Base-by-base conservation (phyloP, 176 grass and related monocot species). In the Oryza meyeriana region DNA sequence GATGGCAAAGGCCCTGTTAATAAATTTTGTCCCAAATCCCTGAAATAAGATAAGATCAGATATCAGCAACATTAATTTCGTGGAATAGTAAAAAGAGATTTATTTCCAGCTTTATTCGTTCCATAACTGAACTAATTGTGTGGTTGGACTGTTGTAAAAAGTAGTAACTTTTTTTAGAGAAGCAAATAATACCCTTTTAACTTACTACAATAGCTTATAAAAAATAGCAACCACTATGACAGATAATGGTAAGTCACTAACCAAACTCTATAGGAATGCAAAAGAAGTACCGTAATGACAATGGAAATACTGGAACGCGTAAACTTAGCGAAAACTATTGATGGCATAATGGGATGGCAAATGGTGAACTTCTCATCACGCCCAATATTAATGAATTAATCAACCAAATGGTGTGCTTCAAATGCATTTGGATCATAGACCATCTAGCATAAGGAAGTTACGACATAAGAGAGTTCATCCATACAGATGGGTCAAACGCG, bases 1-100 rank as follows among this genome's bases (percentile, higher is more conserved):
- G 94, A 77, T 17, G 94, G 94, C 47, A 97, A 66, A 14, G 92
- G 57, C 5, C 92, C 94, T 20, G 92, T 89, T 79, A 97, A 69
- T 36, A 85, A 86, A 63, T 94, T 97, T 45, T 89, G 83, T 8
- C 0, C 0, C 27, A 97, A 87, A 67, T 91, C 0, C 81, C 94
- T 97, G 90, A 75, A 87, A 89, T 3, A 76, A 76, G 12, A 79
- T 5, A 22, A 31, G 50, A 52, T n/a, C 64, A 57, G 24, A 76
- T 33, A 30, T 16, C 57, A 28, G 10, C 17, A 75, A 75, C 20
- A 36, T 25, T 27, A 57, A 2, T 59, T 11, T 59, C 1, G 0
- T 25, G 20, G n/a, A 59, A 25, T 25, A 59, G 1, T 29, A 17
- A 2, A 28, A 83, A 32, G 31, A 20, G 1, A 30, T 62, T 52